Base-by-base conservation (phyloP, 2,329 filamentous ascomycete genomes). In the Stenocarpella maydis region DNA sequence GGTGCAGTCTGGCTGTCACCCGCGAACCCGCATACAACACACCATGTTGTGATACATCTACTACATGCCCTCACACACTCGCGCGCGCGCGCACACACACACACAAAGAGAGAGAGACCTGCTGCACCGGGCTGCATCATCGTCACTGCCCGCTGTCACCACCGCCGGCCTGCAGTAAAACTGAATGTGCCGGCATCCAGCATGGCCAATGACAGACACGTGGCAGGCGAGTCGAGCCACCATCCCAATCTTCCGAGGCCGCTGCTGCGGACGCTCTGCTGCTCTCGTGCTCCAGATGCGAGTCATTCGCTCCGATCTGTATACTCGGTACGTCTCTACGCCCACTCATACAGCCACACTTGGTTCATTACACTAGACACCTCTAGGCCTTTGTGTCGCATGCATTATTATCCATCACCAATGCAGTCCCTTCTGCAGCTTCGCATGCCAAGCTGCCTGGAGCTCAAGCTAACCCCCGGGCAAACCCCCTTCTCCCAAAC, bases 281-380 rank as follows among this genome's bases (percentile, higher is more conserved):
- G 65, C 41, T 55, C 64, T 67, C 43, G 52, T 55, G 43, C 52
- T 37, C 21, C 26, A 58, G 65, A 67, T 67, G 65, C 65, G 65
- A 67, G 65, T 67, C 65, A 67, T 67, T 67, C 34, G 54, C 41
- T 6, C 58, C 58, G 58, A 63, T 63, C 58, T 47, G 43, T 49
- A 37, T 34, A n/a, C n/a, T n/a, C n/a, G n/a, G n/a, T n/a, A 41
- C 58, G 28, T 28, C 52, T 37, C 24, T 47, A 41, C 58, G n/a
- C 41, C 52, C 12, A 47, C 64, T 24, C 49, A 54, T 66, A 52
- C 39, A 41, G 52, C 50, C 64, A 67, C 41, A 26, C 41, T 67
- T 58, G 37, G 15, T 67, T 50, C 58, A 63, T 63, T 63, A 49
- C 58, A 63, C 49, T 63, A 49, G 28, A 63, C 19, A 49, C n/a